Evolutionary conservation across 2,329 filamentous ascomycete genomes (phyloP), one percentile per base, ranked within the genome.

Genomic region (Blastomyces silverae): DNA sequence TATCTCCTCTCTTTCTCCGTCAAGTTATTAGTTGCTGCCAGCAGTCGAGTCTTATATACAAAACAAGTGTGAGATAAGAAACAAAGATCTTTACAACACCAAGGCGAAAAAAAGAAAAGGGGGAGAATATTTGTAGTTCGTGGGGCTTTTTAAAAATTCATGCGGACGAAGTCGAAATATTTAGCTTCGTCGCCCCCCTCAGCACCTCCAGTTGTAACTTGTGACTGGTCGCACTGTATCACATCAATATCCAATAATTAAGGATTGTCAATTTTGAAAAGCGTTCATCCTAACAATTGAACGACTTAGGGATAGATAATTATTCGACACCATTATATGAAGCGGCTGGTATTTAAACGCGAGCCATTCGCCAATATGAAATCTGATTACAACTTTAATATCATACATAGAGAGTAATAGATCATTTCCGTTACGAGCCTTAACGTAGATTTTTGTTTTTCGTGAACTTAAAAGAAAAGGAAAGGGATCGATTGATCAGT

Each of bases 301-400:
- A 22, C 46, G 22, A 50, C n/a, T 3, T 10, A n/a, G 20, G 8
- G 22, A 22, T 50, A 50, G 8, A 50, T 25, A 3, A 3, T 4
- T 50, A 50, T 50, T 50, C 25, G 22, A 13, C n/a, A 25, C 10
- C 8, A 10, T 25, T 50, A n/a, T 13, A 25, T 3, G n/a, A 50
- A 50, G 46, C 37, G 37, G 37, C 37, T n/a, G 6, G 20, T 2
- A 20, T n/a, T n/a, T 22, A 39, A 11, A n/a, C 20, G n/a, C 17
- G 15, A n/a, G 28, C 2, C n/a, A 11, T 5, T 22, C 20, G 37
- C 15, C 39, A 11, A 39, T 37, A 13, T 10, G 34, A 17, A 39
- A 34, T 37, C n/a, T 31, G 31, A 57, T 57, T 57, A 57, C 31
- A 22, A 31, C 48, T 57, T n/a, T 20, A 57, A 57, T 57, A 57